Conservation (phyloP, 2,329 filamentous ascomycete species). For the Penicillium crustosum region DNA sequence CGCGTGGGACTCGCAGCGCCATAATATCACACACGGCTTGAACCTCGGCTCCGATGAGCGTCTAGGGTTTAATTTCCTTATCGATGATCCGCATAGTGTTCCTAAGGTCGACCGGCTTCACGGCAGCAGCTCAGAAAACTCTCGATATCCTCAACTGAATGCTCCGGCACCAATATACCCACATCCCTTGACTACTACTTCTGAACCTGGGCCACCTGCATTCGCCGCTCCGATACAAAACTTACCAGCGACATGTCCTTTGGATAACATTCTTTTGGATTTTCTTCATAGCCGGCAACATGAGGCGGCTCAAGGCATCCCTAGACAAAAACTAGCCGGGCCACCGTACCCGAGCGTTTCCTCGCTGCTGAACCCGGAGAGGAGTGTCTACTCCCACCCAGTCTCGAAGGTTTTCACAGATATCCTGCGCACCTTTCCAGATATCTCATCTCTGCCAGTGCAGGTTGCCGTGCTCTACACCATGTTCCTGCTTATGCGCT, state of each 20-base stretch:
- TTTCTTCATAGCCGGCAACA: constrained; percentile 70
- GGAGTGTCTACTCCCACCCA: constrained; percentile 65
- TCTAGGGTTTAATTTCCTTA: constrained; percentile 70
- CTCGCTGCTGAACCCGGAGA: constrained; percentile 71
- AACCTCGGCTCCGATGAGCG: constrained; percentile 62
- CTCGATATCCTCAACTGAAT: constrained; percentile 24
- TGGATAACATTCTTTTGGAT: constrained; percentile 77
- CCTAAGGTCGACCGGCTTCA: constrained; percentile 52
- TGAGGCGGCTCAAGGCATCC: constrained; percentile 65
- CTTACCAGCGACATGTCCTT: constrained; percentile 67
- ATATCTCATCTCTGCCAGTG: constrained; percentile 75
- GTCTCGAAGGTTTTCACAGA: constrained; percentile 83
- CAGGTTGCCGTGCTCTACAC: constrained; percentile 77
- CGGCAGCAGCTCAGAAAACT: constrained; percentile 27
- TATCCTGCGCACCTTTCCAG: constrained; percentile 79
- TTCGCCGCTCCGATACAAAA: constrained; percentile 57
- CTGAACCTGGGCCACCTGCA: constrained; percentile 31
- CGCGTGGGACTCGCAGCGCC: constrained; percentile 45
- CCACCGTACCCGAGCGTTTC: constrained; percentile 78
- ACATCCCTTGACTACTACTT: constrained; percentile 24
- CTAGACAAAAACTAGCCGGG: constrained; percentile 66
- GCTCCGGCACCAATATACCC: constrained; percentile 25
- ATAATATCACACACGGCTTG: constrained; percentile 53
- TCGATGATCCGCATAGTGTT: constrained; percentile 60
- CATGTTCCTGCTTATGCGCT: constrained; percentile 85